Evolutionary conservation across 2,329 filamentous ascomycete genomes (phyloP), one percentile per base, ranked within the genome.

Genomic region (Bipolaris bicolor): DNA sequence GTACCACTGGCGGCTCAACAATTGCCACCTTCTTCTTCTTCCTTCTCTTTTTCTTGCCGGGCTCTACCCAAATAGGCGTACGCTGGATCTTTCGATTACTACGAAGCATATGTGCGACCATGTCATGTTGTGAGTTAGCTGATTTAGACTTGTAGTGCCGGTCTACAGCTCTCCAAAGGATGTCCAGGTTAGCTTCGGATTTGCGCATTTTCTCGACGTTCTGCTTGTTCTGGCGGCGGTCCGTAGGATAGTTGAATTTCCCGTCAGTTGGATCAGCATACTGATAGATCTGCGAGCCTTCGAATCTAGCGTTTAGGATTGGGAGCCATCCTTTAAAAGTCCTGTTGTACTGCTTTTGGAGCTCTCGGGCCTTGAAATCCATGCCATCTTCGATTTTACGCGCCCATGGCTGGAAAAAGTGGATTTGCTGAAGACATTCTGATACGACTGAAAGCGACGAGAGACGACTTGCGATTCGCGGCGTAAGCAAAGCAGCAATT

Each of bases 331-430:
- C 51, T 22, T 46, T 33, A 20, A 58, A 60, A 15, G 20, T 33
- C 20, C 49, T 22, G 15, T 47, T 41, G n/a, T 61, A 58, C 9
- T 47, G 37, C 5, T 29, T 47, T 18, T 20, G 36, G 18, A 64
- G 26, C 31, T 51, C 34, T 5, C 36, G 36, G 16, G 58, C 39
- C 13, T 57, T 56, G 15, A 34, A 15, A 3, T 52, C 50, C n/a
- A 72, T 47, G 2, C 65, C 60, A 7, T 49, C 10, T 6, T 80
- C 76, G 44, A 81, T 82, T 0, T 61, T 71, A 31, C 66, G 69
- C 3, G 81, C 79, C 81, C 82, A 84, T 0, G 82, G 82, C 44
- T 81, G 79, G 58, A 79, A 84, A 84, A 78, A 55, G 1, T 81
- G 67, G 3, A 85, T 61, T 55, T 85, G 81, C 5, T 70, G 68